These are phyloP conservation scores for Cladosporium cucumerinum DNA, from an alignment of 2,329 filamentous ascomycete species.

Conservation along the genomic window DNA sequence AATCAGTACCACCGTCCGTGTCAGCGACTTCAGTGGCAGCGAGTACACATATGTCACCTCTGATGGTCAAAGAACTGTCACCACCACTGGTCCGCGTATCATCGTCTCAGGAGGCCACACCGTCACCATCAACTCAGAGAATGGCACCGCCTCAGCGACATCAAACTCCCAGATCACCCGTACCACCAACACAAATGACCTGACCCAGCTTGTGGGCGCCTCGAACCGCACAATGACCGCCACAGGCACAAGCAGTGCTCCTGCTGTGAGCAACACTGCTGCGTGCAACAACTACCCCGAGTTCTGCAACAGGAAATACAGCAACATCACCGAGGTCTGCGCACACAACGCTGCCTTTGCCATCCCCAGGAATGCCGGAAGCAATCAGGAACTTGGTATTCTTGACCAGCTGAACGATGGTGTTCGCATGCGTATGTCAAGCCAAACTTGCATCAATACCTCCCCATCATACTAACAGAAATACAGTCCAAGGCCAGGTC, in stretches of 20 bases:
- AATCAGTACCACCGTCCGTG: constrained; percentile 22
- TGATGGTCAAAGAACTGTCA: constrained; percentile 26
- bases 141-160: constrained; percentile 23
- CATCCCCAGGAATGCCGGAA: constrained; percentile 64
- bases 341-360: constrained; percentile 82
- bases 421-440: constrained; percentile 51
- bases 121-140: constrained; percentile 25
- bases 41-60: constrained; percentile 28
- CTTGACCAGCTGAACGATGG: constrained; percentile 74
- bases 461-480: neutral
- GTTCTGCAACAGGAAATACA: constrained; percentile 72
- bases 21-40: constrained; percentile 25
- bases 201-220: constrained; percentile 10
- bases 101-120: constrained; percentile 9
- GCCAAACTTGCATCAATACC: neutral
- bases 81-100: constrained; percentile 25
- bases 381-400: constrained; percentile 70
- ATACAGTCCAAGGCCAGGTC: constrained; percentile 57
- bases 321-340: constrained; percentile 75
- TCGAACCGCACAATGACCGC: constrained; percentile 24
- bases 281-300: constrained; percentile 73
- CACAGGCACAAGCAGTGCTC: constrained; percentile 29
- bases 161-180: constrained; percentile 24
- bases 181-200: constrained; percentile 10
- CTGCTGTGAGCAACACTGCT: constrained; percentile 63